Evolutionary conservation across 371 early-diverging fungal species (phyloP).

Genomic region (Actinomortierella wolfii): DNA sequence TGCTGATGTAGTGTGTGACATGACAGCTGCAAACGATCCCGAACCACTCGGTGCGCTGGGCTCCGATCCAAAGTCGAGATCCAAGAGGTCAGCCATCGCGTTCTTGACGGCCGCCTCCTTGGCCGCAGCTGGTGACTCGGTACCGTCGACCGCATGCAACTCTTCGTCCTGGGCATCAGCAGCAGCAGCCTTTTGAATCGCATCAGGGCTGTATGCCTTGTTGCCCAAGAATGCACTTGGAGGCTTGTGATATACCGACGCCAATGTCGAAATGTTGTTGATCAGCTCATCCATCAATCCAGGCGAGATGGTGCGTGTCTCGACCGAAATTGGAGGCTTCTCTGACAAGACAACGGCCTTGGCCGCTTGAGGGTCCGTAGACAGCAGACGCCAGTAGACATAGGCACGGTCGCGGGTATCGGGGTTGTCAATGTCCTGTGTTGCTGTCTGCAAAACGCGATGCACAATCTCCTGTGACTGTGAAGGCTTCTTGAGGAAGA

Average conservation of each 20-base stretch:
- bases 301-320: slow-evolving; percentile 61
- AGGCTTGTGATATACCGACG: slow-evolving; percentile 94
- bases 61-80: slow-evolving; percentile 48
- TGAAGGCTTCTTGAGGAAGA: slow-evolving; percentile 91
- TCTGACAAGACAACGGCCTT: slow-evolving; percentile 84
- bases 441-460: slow-evolving; percentile 89
- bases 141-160: no score
- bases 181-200: slow-evolving; percentile 51
- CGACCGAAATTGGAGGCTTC: slow-evolving; percentile 90
- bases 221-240: slow-evolving; percentile 80
- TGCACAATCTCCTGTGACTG: slow-evolving; percentile 90
- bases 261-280: slow-evolving; percentile 83
- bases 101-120: slow-evolving; percentile 61
- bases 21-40: slow-evolving; percentile 15
- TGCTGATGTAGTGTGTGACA: neutral
- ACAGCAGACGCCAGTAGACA: slow-evolving; percentile 96
- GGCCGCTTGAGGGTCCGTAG: slow-evolving; percentile 83
- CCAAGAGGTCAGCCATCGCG: slow-evolving; percentile 58
- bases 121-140: slow-evolving; percentile 49
- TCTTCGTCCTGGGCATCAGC: slow-evolving; percentile 24
- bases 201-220: slow-evolving; percentile 63
- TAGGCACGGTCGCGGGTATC: slow-evolving; percentile 97
- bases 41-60: neutral
- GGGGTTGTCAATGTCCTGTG: slow-evolving; percentile 93
- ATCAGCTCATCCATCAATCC: slow-evolving; percentile 88